Evolutionary conservation across 192 early-diverging fungal genomes (phyloP), one percentile per base, ranked within the genome.

Genomic region (Thamnidium elegans): DNA sequence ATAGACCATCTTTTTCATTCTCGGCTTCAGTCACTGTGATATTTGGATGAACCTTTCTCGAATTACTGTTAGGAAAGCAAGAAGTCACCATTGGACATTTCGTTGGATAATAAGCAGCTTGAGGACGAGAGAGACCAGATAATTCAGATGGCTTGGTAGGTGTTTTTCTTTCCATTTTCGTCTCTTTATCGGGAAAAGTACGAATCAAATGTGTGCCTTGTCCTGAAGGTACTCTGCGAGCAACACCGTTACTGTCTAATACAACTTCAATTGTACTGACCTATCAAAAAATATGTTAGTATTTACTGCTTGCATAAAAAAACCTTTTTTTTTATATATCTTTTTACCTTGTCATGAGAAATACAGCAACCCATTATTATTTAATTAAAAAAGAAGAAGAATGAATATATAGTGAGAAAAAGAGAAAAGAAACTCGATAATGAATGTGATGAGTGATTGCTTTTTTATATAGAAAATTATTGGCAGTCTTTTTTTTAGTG

Each of bases 351-450:
- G 53, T 62, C 59, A 46, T 62, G 52, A 34, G 67, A 69, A 10
- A 62, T 55, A 26, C 67, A 69, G 15, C 67, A 69, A 23, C 67
- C 67, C 67, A 67, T 26, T 67, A 26, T 45, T 45, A 45, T 45
- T 45, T 45, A 45, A 55, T 34, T 30, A 26, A 26, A 26, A 26
- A 26, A 26, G 3, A 26, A 26, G 26, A 26, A 26, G 26, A 26
- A 26, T 26, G 26, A 26, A 26, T n/a, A n/a, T n/a, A n/a, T n/a
- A n/a, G n/a, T n/a, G n/a, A n/a, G n/a, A 26, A 26, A 26, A 3
- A 26, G 26, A 26, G 26, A 26, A 26, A 26, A 26, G 26, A 26
- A 26, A 26, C 26, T 26, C 26, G 26, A 26, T 26, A 26, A 26
- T 26, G 26, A 26, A 26, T 26, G 3, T 26, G 26, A 26, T 26